Evolutionary conservation across 208 protist genomes (phyloP).

Genomic region (Trypanosoma lewisi): DNA sequence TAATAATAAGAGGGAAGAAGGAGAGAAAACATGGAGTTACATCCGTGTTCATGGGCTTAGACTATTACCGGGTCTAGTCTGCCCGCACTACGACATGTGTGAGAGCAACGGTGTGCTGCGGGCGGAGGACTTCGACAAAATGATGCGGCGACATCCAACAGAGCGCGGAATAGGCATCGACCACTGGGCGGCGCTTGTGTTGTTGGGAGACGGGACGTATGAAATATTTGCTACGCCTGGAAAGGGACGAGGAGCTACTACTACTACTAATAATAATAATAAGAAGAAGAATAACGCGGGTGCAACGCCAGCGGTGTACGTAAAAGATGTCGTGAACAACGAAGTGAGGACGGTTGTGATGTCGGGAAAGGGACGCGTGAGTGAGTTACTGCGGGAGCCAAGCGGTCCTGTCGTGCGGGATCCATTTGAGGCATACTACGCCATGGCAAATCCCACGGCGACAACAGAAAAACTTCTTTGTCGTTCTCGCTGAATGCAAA

Average conservation of each 20-base stretch:
- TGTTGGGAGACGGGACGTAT: constrained; percentile 71
- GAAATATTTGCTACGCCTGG: constrained; percentile 54
- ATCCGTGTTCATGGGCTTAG: constrained; percentile 82
- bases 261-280: too few relatives aligned
- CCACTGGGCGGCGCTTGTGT: constrained; percentile 78
- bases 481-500: background rate
- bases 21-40: constrained; percentile 57
- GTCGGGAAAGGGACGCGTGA: constrained; percentile 32
- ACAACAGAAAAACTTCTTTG: constrained; percentile 50
- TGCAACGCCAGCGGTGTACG: constrained; percentile 46
- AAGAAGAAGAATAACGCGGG: constrained; percentile 8
- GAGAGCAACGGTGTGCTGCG: constrained; percentile 73
- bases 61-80: constrained; percentile 82
- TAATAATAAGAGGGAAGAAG: background rate
- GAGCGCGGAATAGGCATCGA: constrained; percentile 87
- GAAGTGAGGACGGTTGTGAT: constrained; percentile 27
- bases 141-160: constrained; percentile 86
- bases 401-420: constrained; percentile 62
- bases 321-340: constrained; percentile 68
- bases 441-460: constrained; percentile 80
- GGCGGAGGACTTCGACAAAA: constrained; percentile 75
- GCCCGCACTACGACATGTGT: constrained; percentile 78
- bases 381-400: constrained; percentile 52
- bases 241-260: constrained; percentile 38
- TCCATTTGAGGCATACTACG: constrained; percentile 81